Evolutionary conservation across 1,139 yeast species (phyloP), one percentile per base, ranked within the genome.

Genomic region (Candida labiduridarum): DNA sequence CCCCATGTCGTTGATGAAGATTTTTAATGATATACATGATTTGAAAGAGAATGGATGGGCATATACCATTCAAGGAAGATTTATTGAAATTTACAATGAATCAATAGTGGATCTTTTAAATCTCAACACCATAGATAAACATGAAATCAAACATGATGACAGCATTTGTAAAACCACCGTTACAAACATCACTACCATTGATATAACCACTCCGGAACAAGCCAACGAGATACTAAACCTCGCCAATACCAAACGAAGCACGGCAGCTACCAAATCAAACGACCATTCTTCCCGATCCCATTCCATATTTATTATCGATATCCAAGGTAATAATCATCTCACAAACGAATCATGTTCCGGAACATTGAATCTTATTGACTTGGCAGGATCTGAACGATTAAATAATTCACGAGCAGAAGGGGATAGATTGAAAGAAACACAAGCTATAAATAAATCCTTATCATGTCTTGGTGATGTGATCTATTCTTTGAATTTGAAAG

Each of bases 391-490:
- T 0, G 99, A 94, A 68, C 75, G 98, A 51, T 72, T 92, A n/a
- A 67, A 85, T 12, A 79, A 80, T 19, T 87, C 96, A 0, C 89
- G 85, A 59, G 96, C 83, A 0, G 80, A 81, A 2, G 97, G 97
- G 0, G 90, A 87, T 11, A 69, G 98, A 44, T 70, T 94, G 25
- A 82, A 82, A 57, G 99, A 94, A 66, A 92, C 99, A 0, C 96
- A 88, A 61, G 83, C 92, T 4, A 94, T 94, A 53, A 94, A 94
- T 67, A 89, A 85, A 66, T 90, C 97, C 10, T 74, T 94, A 48
- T 89, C 97, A 55, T 82, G 92, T 50, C 76, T 94, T 27, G 97
- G 97, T 0, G 97, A 92, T 67, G 99, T 95, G 1, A 91, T 94
- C 6, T 77, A 83, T 56, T 85, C 96, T 0, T 74, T 95, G 44